Conservation (phyloP, 2,329 filamentous ascomycete species). For the Diaporthe vaccinii region DNA sequence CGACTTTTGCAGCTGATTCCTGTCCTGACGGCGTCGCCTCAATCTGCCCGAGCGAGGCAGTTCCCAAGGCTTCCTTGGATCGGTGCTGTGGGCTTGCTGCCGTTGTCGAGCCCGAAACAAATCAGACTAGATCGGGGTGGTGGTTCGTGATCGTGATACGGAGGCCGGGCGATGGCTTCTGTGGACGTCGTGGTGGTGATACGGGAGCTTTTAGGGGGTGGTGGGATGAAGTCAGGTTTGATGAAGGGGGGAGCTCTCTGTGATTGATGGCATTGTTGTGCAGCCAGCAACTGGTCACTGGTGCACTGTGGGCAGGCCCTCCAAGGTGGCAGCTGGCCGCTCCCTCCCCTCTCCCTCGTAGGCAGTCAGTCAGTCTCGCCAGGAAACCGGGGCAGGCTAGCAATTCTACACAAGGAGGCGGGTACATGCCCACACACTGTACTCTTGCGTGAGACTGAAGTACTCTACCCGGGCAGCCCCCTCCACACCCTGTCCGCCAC, state of each 20-base stretch:
- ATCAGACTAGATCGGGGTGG: slow-evolving; percentile 16
- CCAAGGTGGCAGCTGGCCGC: slow-evolving; percentile 31
- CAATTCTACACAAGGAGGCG: background rate
- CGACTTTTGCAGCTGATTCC: slow-evolving; percentile 42
- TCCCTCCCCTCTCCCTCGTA: slow-evolving; percentile 28
- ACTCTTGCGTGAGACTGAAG: background rate
- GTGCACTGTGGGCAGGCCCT: slow-evolving; percentile 34
- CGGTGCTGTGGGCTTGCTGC: slow-evolving; percentile 24
- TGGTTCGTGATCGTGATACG: slow-evolving; percentile 31
- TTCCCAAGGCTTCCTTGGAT: slow-evolving; percentile 25
- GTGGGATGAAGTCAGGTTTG: slow-evolving; percentile 41
- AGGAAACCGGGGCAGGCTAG: slow-evolving; percentile 36
- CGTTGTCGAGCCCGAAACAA: slow-evolving; percentile 20
- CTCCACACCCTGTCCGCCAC: background rate
- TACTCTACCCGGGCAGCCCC: background rate
- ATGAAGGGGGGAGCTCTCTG: slow-evolving; percentile 38
- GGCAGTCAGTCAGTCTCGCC: background rate
- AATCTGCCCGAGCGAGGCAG: slow-evolving; percentile 30
- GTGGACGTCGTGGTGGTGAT: slow-evolving; percentile 36
- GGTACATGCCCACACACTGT: background rate
- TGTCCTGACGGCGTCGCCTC: slow-evolving; percentile 37
- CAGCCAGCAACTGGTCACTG: slow-evolving; percentile 28
- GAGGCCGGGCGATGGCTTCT: slow-evolving; percentile 32
- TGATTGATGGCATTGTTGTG: slow-evolving; percentile 33
- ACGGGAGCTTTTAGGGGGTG: slow-evolving; percentile 38